Evolutionary conservation across 192 early-diverging fungal species (phyloP).

Genomic region (Entomortierella beljakovae): DNA sequence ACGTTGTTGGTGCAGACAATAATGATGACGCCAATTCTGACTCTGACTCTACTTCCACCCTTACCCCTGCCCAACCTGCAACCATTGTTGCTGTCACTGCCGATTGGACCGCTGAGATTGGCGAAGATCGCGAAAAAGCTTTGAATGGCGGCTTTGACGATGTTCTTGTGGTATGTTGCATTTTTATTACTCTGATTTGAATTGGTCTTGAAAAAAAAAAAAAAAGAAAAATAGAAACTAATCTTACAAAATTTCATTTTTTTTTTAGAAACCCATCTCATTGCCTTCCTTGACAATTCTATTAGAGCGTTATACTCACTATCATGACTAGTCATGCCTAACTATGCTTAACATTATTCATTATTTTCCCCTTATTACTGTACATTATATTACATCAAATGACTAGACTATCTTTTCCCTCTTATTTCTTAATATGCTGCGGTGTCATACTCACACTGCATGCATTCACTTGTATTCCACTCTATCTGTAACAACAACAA

Average conservation of each 20-base stretch:
- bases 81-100: slow-evolving; percentile 43
- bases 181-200: not conserved
- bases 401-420: not conserved
- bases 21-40: not conserved
- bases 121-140: slow-evolving; percentile 45
- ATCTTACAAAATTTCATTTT: not conserved
- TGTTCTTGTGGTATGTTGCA: slow-evolving; percentile 46
- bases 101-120: slow-evolving; percentile 38
- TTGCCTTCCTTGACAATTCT: slow-evolving; percentile 41
- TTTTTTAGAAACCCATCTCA: slow-evolving; percentile 43
- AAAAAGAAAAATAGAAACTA: not conserved
- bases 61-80: slow-evolving; percentile 8
- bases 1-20: not conserved
- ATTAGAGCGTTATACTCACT: slow-evolving; percentile 30
- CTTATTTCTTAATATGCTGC: not conserved
- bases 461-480: too few species aligned
- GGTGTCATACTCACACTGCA: too few species aligned
- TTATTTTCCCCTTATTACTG: not conserved
- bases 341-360: not conserved
- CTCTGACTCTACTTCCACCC: too few species aligned
- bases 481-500: not conserved
- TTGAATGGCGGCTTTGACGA: slow-evolving; percentile 42
- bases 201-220: not conserved
- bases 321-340: slow-evolving; percentile 11
- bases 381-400: not conserved